These are phyloP conservation scores for Xylaria arbuscula DNA, from an alignment of 2,329 filamentous ascomycete genomes.

Conservation along the genomic window DNA sequence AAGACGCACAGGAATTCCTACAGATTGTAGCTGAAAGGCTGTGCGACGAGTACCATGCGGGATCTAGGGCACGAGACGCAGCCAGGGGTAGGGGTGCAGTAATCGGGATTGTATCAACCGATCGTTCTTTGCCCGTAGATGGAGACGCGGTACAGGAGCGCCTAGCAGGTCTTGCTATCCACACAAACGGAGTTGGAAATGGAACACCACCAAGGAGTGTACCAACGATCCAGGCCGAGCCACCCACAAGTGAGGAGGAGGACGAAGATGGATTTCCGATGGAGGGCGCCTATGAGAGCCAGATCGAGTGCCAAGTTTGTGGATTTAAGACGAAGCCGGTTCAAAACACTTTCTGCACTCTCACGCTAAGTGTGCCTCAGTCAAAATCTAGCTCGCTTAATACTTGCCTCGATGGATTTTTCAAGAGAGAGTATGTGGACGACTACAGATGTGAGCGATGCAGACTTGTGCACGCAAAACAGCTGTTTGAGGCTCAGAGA, in stretches of 20 bases:
- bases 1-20: slow-evolving; percentile 97
- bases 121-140: slow-evolving; percentile 41
- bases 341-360: slow-evolving; percentile 86
- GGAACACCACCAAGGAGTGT: slow-evolving; percentile 13
- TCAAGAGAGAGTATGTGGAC: slow-evolving; percentile 96
- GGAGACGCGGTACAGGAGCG: slow-evolving; percentile 48
- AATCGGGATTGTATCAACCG: slow-evolving; percentile 25
- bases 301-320: slow-evolving; percentile 91
- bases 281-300: slow-evolving; percentile 92
- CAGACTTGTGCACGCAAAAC: slow-evolving; percentile 81
- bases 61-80: slow-evolving; percentile 74
- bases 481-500: slow-evolving; percentile 70
- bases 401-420: slow-evolving; percentile 89
- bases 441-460: slow-evolving; percentile 97
- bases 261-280: slow-evolving; percentile 83
- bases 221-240: slow-evolving; percentile 37
- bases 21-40: slow-evolving; percentile 93
- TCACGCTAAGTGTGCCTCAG: slow-evolving; percentile 92
- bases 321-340: slow-evolving; percentile 88
- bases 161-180: slow-evolving; percentile 46
- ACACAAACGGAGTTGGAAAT: slow-evolving; percentile 33
- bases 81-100: slow-evolving; percentile 55
- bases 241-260: slow-evolving; percentile 48
- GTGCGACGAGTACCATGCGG: slow-evolving; percentile 93
- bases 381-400: slow-evolving; percentile 82